Evolutionary conservation across 192 early-diverging fungal genomes (phyloP).

Genomic region (Podila verticillata): DNA sequence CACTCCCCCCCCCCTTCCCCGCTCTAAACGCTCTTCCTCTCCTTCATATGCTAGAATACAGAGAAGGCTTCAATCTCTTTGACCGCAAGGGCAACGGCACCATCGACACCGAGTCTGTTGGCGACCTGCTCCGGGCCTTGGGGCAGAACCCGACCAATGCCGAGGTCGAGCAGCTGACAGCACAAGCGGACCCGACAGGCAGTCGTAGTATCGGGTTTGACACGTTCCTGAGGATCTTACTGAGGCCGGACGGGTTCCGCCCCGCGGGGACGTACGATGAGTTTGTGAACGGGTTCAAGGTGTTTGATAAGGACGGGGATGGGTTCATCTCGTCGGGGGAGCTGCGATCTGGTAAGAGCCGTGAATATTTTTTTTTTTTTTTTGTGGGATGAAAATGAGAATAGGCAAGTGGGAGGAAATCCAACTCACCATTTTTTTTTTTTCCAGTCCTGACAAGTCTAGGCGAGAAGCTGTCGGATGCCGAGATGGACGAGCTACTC

Average conservation of each 20-base stretch:
- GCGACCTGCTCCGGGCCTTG: conserved; percentile 79
- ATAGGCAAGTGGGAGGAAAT: too few species aligned
- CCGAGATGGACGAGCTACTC: conserved; percentile 82
- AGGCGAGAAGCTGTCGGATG: conserved; percentile 82
- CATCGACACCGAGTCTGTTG: conserved; percentile 70
- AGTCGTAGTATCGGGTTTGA: conserved; percentile 67
- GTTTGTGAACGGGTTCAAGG: conserved; percentile 87
- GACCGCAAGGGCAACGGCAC: conserved; percentile 80
- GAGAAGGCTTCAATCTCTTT: conserved; percentile 83
- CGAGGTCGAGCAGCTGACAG: conserved; percentile 72
- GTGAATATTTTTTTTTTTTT: too few species aligned
- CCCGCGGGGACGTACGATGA: conserved; percentile 78
- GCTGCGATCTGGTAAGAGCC: conserved; percentile 78
- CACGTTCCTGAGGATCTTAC: conserved; percentile 74
- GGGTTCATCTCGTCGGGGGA: conserved; percentile 82
- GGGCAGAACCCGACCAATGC: conserved; percentile 84
- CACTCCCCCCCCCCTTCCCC: too few species aligned
- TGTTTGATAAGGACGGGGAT: conserved; percentile 85
- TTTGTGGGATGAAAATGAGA: too few species aligned
- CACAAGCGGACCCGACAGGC: conserved; percentile 54
- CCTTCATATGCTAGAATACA: too few species aligned
- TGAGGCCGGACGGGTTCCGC: conserved; percentile 77
- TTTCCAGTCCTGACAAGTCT: conserved; percentile 84
- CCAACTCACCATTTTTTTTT: too few species aligned
- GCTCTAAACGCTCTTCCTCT: too few species aligned